A percentile compares a stretch with the other conserved stretches of the same genome.
phyloP scores from a whole-genome alignment of 139 green algal genomes.

The Eudorina sp. region DNA sequence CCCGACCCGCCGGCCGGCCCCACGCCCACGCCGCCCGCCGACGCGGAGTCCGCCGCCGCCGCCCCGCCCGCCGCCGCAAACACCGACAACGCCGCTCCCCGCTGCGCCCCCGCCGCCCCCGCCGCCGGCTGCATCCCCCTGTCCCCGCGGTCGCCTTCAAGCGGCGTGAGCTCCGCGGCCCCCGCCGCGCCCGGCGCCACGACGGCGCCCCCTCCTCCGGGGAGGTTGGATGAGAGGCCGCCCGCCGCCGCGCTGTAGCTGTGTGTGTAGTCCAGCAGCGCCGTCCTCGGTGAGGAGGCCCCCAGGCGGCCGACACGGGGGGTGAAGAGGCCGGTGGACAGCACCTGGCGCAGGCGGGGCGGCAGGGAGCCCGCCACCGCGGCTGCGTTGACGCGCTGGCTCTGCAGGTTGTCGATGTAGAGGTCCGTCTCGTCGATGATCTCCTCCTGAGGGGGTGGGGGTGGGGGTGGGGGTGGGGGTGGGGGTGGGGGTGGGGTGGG shows the following conservation, averaged over 20 bases:
- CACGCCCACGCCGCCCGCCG: background rate
- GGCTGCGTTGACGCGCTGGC: conserved; percentile 47
- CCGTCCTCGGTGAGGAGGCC: background rate
- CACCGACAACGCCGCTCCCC: background rate
- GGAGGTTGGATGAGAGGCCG: too few species aligned
- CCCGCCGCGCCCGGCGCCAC: background rate
- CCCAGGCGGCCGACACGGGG: conserved; percentile 58
- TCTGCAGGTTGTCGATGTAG: conserved; percentile 80
- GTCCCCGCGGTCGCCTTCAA: too few species aligned
- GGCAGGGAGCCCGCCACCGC: conserved; percentile 51
- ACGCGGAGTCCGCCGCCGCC: background rate
- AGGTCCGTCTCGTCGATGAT: conserved; percentile 87
- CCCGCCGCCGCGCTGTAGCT: background rate
- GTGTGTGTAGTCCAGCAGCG: background rate
- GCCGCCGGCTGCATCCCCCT: too few species aligned
- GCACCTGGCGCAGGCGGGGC: conserved; percentile 49
- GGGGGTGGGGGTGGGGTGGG: background rate
- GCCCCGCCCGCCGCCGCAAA: background rate
- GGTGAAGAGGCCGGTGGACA: conserved; percentile 55
- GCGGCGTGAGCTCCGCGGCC: too few species aligned
- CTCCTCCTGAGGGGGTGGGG: conserved; percentile 60
- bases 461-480: background rate
- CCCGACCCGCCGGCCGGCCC: too few species aligned
- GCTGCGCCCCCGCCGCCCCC: background rate
- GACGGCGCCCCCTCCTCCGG: background rate